Evolutionary conservation across 1,139 yeast species (phyloP), one percentile per base, ranked within the genome.

Genomic region (Protomyces macrosporus): DNA sequence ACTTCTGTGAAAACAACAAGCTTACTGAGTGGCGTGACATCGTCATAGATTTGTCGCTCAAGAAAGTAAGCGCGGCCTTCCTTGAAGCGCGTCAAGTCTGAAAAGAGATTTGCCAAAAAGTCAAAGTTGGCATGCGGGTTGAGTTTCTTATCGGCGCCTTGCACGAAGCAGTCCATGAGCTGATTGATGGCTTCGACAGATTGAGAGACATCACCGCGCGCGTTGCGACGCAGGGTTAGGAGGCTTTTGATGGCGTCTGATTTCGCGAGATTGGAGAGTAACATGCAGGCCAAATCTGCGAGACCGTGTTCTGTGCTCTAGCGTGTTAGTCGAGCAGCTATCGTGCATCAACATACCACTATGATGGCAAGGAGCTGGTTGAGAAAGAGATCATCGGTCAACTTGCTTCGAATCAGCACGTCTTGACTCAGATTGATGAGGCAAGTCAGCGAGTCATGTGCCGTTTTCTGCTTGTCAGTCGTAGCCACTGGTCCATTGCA

Each of bases 101-200:
- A 93, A 75, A 93, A 91, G 74, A 90, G 89, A 74, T 86, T 90
- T 0, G 97, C 82, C 68, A 93, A 79, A 72, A 89, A 91, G 74
- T 91, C 97, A 71, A 76, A 93, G 69, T 83, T 82, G 3, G 96
- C 96, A 70, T 78, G 81, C 70, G 81, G 81, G 75, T 89, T 90
- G 65, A 89, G 78, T 14, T 83, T 76, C 72, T 90, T 80, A 69
- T 87, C 91, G 59, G 82, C 79, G 4, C 97, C 97, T 72, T 88
- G 88, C 55, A 90, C 97, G 74, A 90, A 91, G 72, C 95, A 85
- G 75, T 90, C 96, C 85, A 90, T 83, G 54, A 91, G 78, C 74
- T 95, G 87, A 72, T 89, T 96, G 76, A 90, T 80, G n/a, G 84
- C 84, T 50, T 78, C 79, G 9, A 72, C 72, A 65, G 91, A 85